phyloP scores from a whole-genome alignment of 2,329 filamentous ascomycete species.

The Sporothrix mexicana region DNA sequence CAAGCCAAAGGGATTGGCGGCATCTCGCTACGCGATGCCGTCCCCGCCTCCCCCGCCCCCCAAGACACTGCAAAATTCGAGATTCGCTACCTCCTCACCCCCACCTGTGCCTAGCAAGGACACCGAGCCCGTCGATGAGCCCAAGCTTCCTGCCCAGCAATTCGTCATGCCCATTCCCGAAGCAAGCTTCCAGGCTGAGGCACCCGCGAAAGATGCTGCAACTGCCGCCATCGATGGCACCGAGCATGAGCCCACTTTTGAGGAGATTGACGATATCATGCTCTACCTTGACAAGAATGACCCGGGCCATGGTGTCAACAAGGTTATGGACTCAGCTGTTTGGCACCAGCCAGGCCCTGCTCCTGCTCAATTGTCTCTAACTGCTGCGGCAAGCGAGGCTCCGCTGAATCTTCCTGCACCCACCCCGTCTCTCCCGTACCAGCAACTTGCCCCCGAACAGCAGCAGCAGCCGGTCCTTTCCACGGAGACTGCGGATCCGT shows the following conservation, averaged over 20 bases:
- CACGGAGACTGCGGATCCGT: constrained; percentile 50
- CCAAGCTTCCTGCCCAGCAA: constrained; percentile 25
- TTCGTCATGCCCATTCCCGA: constrained; percentile 29
- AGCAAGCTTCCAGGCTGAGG: constrained; percentile 21
- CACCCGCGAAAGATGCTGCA: constrained; percentile 32
- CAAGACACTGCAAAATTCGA: constrained; percentile 53
- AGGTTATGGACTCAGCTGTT: constrained; percentile 53
- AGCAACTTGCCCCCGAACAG: constrained; percentile 51
- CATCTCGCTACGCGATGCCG: constrained; percentile 55
- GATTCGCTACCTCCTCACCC: constrained; percentile 52
- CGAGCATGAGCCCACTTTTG: constrained; percentile 62
- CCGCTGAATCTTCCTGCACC: constrained; percentile 60
- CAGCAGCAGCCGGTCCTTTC: constrained; percentile 53
- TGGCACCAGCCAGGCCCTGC: constrained; percentile 55
- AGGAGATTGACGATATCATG: constrained; percentile 94
- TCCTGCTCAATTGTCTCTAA: constrained; percentile 46
- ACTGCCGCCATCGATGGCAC: constrained; percentile 39
- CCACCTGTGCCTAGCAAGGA: constrained; percentile 41
- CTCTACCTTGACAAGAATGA: constrained; percentile 77
- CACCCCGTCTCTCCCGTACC: constrained; percentile 27
- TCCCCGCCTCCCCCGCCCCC: constrained; percentile 47
- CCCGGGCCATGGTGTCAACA: constrained; percentile 76
- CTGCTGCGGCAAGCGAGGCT: constrained; percentile 52
- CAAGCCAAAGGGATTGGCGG: constrained; percentile 51
- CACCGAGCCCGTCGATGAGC: constrained; percentile 40